These are phyloP conservation scores for Silene latifolia DNA, from an alignment of 148 eudicot species.

Conservation along the genomic window DNA sequence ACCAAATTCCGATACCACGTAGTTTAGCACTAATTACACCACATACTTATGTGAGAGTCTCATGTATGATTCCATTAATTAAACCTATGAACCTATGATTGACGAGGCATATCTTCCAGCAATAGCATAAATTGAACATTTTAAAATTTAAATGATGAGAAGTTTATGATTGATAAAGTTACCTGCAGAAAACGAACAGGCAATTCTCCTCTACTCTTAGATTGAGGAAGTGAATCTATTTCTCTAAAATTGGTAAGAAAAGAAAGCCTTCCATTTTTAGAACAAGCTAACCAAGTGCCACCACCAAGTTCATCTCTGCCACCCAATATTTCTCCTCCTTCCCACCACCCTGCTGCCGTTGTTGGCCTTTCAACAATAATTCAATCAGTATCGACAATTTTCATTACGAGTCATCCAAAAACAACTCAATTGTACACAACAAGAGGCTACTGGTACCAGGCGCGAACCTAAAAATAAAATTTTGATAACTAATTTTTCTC, in stretches of 20 bases:
- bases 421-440: no score
- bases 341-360: constrained; percentile 74
- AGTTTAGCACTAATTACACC: not conserved
- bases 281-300: constrained; percentile 84
- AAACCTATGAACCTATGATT: not conserved
- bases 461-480: no score
- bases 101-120: not conserved
- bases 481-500: no score
- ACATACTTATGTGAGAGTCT: not conserved
- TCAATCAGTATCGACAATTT: no score
- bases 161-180: not conserved
- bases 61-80: not conserved
- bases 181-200: constrained; percentile 87
- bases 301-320: constrained; percentile 78
- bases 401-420: no score
- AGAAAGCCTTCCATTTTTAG: constrained; percentile 59
- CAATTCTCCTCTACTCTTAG: constrained; percentile 65
- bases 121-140: not conserved
- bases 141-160: not conserved
- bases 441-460: no score
- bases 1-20: not conserved
- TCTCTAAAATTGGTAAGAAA: constrained; percentile 85
- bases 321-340: constrained; percentile 65
- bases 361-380: constrained; percentile 47
- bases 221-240: constrained; percentile 24